phyloP scores from a whole-genome alignment of 2,329 filamentous ascomycete species.

The Xenoacremonium recifei region DNA sequence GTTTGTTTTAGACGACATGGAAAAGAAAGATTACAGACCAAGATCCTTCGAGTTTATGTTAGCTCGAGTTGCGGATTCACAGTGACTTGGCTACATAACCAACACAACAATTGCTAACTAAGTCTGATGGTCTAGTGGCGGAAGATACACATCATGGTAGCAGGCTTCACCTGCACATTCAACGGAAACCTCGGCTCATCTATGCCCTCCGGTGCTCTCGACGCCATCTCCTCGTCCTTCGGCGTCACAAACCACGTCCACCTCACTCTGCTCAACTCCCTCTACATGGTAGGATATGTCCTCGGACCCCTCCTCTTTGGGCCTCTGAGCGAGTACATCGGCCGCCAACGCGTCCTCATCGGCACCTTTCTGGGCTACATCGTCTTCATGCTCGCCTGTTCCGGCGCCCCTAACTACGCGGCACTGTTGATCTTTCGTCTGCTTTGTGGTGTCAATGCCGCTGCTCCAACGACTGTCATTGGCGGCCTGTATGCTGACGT shows the following conservation, averaged over 20 bases:
- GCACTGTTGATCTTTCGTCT: constrained; percentile 42
- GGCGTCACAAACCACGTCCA: constrained; percentile 22
- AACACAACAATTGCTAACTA: not conserved
- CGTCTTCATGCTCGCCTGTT: constrained; percentile 33
- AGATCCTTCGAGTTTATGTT: too few relatives aligned
- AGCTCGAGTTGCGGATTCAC: too few relatives aligned
- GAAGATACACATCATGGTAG: constrained; percentile 33
- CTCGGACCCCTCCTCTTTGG: constrained; percentile 34
- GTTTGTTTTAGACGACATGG: too few relatives aligned
- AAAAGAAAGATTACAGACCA: too few relatives aligned
- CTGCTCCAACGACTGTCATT: constrained; percentile 33
- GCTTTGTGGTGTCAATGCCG: constrained; percentile 31
- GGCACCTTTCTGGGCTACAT: constrained; percentile 33
- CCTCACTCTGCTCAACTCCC: constrained; percentile 34
- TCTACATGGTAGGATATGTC: constrained; percentile 36
- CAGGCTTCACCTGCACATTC: constrained; percentile 36
- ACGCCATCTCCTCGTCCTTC: constrained; percentile 31
- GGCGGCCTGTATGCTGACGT: constrained; percentile 34
- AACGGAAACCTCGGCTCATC: constrained; percentile 36
- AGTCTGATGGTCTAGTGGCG: constrained; percentile 11
- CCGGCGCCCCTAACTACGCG: constrained; percentile 41
- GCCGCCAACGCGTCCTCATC: constrained; percentile 31
- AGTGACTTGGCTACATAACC: too few relatives aligned
- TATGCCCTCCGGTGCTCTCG: constrained; percentile 35
- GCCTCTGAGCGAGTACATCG: constrained; percentile 34